These are phyloP conservation scores for Ostreobium quekettii DNA, from an alignment of 139 green algal genomes.

Conservation along the genomic window DNA sequence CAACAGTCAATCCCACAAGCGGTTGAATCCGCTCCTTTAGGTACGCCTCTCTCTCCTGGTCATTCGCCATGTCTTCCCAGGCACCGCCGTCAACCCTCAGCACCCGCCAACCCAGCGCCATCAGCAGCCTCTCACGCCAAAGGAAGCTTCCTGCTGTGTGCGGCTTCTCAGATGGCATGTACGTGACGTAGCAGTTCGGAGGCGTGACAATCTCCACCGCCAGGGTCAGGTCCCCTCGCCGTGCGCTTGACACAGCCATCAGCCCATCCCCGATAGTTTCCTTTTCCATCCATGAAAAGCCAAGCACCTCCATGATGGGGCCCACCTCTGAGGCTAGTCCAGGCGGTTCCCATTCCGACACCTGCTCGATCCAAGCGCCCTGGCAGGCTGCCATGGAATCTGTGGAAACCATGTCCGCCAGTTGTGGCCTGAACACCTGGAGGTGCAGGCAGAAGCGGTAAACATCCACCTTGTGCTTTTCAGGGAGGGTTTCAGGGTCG, in stretches of 20 bases:
- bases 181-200: background rate
- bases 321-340: no score
- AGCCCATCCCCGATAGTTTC: no score
- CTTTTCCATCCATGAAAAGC: no score
- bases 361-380: background rate
- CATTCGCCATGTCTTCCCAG: background rate
- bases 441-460: conserved; percentile 8
- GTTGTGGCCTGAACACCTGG: background rate
- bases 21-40: background rate
- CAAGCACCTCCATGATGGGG: no score
- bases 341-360: no score
- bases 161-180: no score
- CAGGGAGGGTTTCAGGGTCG: background rate
- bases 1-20: no score
- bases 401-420: background rate
- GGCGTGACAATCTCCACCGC: conserved; percentile 4
- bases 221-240: no score
- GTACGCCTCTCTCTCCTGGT: conserved; percentile 12
- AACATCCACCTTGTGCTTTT: background rate
- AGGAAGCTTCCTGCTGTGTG: no score
- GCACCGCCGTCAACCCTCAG: background rate
- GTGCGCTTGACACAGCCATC: no score
- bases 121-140: background rate
- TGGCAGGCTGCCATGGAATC: background rate
- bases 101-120: background rate